Conservation (phyloP, 768 basidiomycete genomes). For the Cubamyces lactineus region DNA sequence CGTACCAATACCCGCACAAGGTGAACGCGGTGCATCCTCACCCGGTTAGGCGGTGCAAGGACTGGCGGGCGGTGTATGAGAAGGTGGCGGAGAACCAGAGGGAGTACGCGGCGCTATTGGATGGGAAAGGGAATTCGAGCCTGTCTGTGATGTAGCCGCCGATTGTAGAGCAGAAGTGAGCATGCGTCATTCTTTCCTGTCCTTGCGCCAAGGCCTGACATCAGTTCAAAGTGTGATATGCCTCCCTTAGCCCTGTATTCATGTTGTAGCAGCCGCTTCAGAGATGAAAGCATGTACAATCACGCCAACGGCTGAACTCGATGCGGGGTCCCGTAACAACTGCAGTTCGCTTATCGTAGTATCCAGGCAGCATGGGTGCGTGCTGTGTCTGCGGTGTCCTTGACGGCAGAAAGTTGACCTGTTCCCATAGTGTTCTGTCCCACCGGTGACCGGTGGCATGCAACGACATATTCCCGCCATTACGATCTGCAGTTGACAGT, state of each 20-base stretch:
- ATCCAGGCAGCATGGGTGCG: too few relatives aligned
- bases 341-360: too few relatives aligned
- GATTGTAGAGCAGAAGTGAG: neutral
- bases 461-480: neutral
- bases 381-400: too few relatives aligned
- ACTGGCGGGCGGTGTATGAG: constrained; percentile 30
- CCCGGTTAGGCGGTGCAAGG: constrained; percentile 23
- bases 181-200: neutral
- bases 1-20: constrained; percentile 25
- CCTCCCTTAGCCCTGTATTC: too few relatives aligned
- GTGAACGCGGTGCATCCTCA: constrained; percentile 14
- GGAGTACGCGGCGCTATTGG: constrained; percentile 8
- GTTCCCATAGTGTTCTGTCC: neutral
- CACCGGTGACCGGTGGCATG: neutral
- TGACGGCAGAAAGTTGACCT: too few relatives aligned
- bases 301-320: too few relatives aligned
- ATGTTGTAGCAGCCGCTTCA: too few relatives aligned
- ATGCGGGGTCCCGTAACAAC: too few relatives aligned
- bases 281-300: too few relatives aligned
- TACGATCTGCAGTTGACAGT: too few relatives aligned
- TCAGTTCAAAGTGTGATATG: neutral
- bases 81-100: constrained; percentile 25
- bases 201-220: neutral
- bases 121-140: neutral
- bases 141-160: neutral